Conservation (phyloP, 2,329 filamentous ascomycete species). For the Rhynchosporium secalis region DNA sequence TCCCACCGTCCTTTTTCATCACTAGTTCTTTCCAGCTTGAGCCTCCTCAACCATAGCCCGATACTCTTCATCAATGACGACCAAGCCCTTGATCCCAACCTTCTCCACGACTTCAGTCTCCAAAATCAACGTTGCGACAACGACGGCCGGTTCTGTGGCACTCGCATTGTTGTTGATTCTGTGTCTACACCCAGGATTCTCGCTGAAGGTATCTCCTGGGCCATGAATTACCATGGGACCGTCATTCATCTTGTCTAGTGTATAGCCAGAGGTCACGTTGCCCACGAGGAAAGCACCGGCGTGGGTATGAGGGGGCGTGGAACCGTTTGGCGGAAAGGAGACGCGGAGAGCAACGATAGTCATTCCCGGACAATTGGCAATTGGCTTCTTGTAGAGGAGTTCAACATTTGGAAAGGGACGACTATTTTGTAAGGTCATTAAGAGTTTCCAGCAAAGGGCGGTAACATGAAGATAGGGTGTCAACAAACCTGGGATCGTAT, state of each 20-base stretch:
- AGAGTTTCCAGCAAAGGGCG: neutral
- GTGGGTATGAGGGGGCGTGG: slow-evolving; percentile 49
- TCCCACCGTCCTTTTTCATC: too few relatives aligned
- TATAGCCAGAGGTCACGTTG: slow-evolving; percentile 43
- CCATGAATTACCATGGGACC: slow-evolving; percentile 38
- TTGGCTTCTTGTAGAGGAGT: slow-evolving; percentile 32
- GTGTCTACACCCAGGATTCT: slow-evolving; percentile 51
- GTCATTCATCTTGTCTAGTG: slow-evolving; percentile 52
- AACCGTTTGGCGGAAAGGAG: slow-evolving; percentile 42
- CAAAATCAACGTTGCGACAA: slow-evolving; percentile 45
- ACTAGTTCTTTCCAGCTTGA: neutral
- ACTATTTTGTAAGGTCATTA: slow-evolving; percentile 5
- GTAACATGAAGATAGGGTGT: neutral
- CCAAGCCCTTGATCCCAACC: slow-evolving; percentile 36
- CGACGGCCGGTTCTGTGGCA: slow-evolving; percentile 40
- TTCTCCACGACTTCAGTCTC: slow-evolving; percentile 44
- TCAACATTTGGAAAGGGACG: slow-evolving; percentile 20
- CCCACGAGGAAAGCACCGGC: slow-evolving; percentile 46
- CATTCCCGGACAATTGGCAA: slow-evolving; percentile 43
- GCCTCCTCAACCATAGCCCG: slow-evolving; percentile 7
- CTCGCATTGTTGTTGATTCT: slow-evolving; percentile 48
- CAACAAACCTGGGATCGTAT: slow-evolving; percentile 18
- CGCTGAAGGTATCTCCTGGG: slow-evolving; percentile 45
- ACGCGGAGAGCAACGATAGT: slow-evolving; percentile 40
- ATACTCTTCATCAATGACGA: slow-evolving; percentile 43